Conservation (phyloP, 495 filamentous ascomycete genomes). For the Talaromyces wortmannii region DNA sequence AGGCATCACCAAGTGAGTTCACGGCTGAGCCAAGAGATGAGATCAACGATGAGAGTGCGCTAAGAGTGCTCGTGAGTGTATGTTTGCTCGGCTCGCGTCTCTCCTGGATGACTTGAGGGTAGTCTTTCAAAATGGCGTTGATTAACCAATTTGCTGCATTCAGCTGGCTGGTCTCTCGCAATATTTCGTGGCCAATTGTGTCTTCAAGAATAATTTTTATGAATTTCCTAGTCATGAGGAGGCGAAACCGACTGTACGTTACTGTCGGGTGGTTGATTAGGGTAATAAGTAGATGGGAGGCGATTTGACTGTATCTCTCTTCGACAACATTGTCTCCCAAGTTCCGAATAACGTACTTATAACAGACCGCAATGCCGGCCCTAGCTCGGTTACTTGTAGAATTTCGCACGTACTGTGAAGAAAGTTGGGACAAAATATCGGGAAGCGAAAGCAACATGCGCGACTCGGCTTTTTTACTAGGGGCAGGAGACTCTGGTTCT, state of each 20-base stretch:
- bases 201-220: slow-evolving; percentile 78
- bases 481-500: slow-evolving; percentile 66
- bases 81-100: slow-evolving; percentile 86
- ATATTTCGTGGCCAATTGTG: slow-evolving; percentile 70
- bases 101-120: slow-evolving; percentile 88
- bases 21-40: slow-evolving; percentile 75
- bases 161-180: slow-evolving; percentile 82
- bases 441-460: slow-evolving; percentile 64
- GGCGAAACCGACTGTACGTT: slow-evolving; percentile 77
- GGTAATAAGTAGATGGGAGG: slow-evolving; percentile 73
- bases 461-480: slow-evolving; percentile 57
- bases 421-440: slow-evolving; percentile 77
- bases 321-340: slow-evolving; percentile 74
- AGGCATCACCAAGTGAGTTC: slow-evolving; percentile 65
- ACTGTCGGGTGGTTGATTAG: slow-evolving; percentile 71
- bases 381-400: slow-evolving; percentile 75
- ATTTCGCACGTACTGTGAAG: slow-evolving; percentile 70
- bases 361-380: slow-evolving; percentile 81
- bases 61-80: slow-evolving; percentile 69
- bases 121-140: slow-evolving; percentile 89
- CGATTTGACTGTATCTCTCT: slow-evolving; percentile 69
- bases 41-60: slow-evolving; percentile 74
- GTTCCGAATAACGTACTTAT: slow-evolving; percentile 67
- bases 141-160: slow-evolving; percentile 75
- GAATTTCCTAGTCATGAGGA: slow-evolving; percentile 79